phyloP scores from a whole-genome alignment of 768 basidiomycete species.

The Lactarius vividus region DNA sequence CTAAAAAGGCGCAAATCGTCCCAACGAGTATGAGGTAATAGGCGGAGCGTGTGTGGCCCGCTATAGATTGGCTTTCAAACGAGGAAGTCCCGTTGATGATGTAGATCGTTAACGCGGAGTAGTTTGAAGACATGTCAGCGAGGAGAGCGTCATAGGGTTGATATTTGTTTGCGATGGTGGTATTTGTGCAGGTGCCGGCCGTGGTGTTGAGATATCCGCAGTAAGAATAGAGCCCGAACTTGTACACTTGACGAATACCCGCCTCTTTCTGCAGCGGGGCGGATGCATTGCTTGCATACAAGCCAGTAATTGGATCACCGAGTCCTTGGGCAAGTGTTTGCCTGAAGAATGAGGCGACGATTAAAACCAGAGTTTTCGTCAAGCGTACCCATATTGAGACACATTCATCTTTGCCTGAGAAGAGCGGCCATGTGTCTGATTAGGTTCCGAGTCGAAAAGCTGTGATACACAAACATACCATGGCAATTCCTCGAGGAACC shows the following conservation, averaged over 20 bases:
- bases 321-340: conserved; percentile 40
- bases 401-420: conserved; percentile 64
- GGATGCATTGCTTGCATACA: conserved; percentile 67
- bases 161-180: conserved; percentile 56
- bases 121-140: conserved; percentile 66
- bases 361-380: conserved; percentile 4
- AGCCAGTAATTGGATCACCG: conserved; percentile 53
- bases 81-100: conserved; percentile 50
- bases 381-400: conserved; percentile 64
- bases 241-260: conserved; percentile 69
- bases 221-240: conserved; percentile 79
- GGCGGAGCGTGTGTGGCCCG: conserved; percentile 60
- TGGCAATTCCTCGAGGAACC: conserved; percentile 67
- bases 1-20: conserved; percentile 61
- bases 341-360: conserved; percentile 37
- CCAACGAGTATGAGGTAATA: conserved; percentile 76
- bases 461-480: conserved; percentile 47
- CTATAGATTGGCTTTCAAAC: conserved; percentile 60
- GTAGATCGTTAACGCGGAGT: conserved; percentile 50
- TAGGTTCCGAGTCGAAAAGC: conserved; percentile 24
- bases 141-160: conserved; percentile 62
- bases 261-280: conserved; percentile 52
- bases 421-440: conserved; percentile 10
- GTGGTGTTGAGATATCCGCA: conserved; percentile 66
- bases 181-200: conserved; percentile 62